Percentiles rank a stretch among this genome's conserved stretches.
Conservation (phyloP, 805 yeast species). For the Hanseniaspora taiwanica region DNA sequence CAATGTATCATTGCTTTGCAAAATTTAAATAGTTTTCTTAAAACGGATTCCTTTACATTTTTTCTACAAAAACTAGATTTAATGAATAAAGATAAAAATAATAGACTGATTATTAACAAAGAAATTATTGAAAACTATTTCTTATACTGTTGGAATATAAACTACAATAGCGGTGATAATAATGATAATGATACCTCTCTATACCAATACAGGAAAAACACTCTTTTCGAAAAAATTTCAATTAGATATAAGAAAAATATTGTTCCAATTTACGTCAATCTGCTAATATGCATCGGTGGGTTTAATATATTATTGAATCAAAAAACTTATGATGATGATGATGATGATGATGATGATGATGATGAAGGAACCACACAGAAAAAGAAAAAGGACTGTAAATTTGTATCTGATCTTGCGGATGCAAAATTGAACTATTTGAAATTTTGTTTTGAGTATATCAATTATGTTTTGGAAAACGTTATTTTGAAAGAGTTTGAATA, state of each 20-base stretch:
- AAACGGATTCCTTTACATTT: conserved; percentile 3
- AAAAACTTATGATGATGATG: conserved; percentile 1
- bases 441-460: conserved; percentile 30
- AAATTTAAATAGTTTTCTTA: neutral
- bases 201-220: conserved; percentile 9
- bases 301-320: conserved; percentile 12
- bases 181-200: conserved; percentile 8
- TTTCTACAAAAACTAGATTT: conserved; percentile 9
- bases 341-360: conserved; percentile 1
- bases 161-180: conserved; percentile 10
- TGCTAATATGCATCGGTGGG: conserved; percentile 17
- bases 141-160: conserved; percentile 17
- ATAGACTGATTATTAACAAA: conserved; percentile 16
- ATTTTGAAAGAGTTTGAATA: conserved; percentile 15
- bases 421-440: conserved; percentile 18
- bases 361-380: no score
- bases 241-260: conserved; percentile 17
- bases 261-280: conserved; percentile 14
- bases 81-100: conserved; percentile 13
- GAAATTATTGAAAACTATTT: conserved; percentile 22
- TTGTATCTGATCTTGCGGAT: conserved; percentile 7
- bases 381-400: neutral
- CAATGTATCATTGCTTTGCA: neutral
- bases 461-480: conserved; percentile 22
- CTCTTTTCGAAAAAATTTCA: conserved; percentile 14